phyloP scores from a whole-genome alignment of 2,329 filamentous ascomycete species.

The Exophiala bonariae region DNA sequence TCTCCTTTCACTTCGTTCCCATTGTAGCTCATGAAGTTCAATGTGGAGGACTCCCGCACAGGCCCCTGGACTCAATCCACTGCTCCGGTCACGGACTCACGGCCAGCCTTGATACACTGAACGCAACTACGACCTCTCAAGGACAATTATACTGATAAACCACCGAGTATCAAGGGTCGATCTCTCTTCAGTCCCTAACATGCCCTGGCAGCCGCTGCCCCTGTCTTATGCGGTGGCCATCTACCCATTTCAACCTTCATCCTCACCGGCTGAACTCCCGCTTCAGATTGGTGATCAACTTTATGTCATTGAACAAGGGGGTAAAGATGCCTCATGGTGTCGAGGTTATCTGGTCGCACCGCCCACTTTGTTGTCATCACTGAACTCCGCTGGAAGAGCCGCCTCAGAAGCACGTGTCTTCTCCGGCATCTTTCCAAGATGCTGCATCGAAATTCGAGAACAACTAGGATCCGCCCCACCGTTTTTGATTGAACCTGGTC shows the following conservation, averaged over 20 bases:
- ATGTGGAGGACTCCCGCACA: conserved; percentile 10
- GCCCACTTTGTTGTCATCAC: conserved; percentile 84
- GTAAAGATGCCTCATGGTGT: conserved; percentile 82
- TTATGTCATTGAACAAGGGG: conserved; percentile 97
- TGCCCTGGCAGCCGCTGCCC: conserved; percentile 97
- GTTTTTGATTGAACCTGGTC: conserved; percentile 8
- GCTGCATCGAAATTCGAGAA: conserved; percentile 92
- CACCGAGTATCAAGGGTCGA: too few relatives aligned
- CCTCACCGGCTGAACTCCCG: conserved; percentile 81
- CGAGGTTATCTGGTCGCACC: conserved; percentile 94
- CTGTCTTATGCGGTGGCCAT: conserved; percentile 98
- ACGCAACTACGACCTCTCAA: conserved; percentile 1
- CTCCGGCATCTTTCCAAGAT: conserved; percentile 94
- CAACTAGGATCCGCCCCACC: conserved; percentile 61
- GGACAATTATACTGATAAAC: too few relatives aligned
- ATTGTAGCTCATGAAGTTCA: conserved; percentile 12
- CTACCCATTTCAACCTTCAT: conserved; percentile 83
- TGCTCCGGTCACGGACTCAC: conserved; percentile 14
- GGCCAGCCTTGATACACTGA: conserved; percentile 12
- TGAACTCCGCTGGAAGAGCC: conserved; percentile 88
- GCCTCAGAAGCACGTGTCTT: conserved; percentile 95
- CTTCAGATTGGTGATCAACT: conserved; percentile 97
- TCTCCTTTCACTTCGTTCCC: too few relatives aligned
- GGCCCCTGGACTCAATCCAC: conserved; percentile 22
- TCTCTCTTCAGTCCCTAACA: conserved; percentile 40